Evolutionary conservation across 148 eudicot species (phyloP), one percentile per base, ranked within the genome.

Genomic region (Hydrangea macrophylla): DNA sequence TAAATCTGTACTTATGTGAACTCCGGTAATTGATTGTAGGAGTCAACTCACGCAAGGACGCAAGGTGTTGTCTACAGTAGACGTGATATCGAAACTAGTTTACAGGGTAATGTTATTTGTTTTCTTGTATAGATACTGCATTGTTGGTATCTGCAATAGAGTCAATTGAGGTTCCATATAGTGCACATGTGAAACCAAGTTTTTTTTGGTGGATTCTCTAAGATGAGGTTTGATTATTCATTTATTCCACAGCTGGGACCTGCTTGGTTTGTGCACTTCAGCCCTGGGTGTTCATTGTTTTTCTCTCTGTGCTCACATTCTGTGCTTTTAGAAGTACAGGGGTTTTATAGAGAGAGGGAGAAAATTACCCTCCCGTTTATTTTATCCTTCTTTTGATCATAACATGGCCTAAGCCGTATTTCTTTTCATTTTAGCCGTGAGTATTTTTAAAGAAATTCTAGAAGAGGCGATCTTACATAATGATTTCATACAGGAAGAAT

Each of bases 21-120:
- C 64, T 76, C 6, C 67, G 50, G 50, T 78, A 51, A 25, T 57
- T 58, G 45, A 53, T 69, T 40, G 18, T 62, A 93, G 96, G 89
- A 86, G 73, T 83, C 98, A 93, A 72, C 88, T 93, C 71, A 88
- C 89, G 58, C 92, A 93, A 78, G 98, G 98, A 66, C 87, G 95
- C 25, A 93, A 88, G 80, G 98, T 93, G 77, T 78, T 93, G 76
- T 61, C 25, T 60, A 88, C 90, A 33, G 70, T 93, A 17, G 92
- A 81, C 50, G 86, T 93, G 84, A 88, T 93, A 78, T 84, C 88
- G 27, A 93, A 93, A 76, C 95, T 93, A 70, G 98, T 85, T 53
- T 75, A 69, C 35, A 72, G 94, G 94, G 98, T 93, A 93, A 79
- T 57, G 62, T 55, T 9, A 35, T 56, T 63, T 72, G 33, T 56